Percentiles rank a stretch among this genome's conserved stretches.
Evolutionary conservation across 495 filamentous ascomycete genomes (phyloP).

Genomic region (Penicillium odoratum): DNA sequence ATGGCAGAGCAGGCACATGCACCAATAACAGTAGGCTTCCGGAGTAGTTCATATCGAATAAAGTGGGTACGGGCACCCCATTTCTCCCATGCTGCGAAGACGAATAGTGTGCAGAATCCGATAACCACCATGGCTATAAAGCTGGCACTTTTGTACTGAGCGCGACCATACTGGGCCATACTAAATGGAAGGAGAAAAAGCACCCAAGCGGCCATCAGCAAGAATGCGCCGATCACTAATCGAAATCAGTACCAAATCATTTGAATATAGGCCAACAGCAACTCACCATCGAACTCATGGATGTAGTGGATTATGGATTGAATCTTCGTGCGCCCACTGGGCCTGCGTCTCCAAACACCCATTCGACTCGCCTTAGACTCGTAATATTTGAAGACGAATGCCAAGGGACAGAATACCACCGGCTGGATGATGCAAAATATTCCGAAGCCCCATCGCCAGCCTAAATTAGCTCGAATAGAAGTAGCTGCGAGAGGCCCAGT

Average conservation of each 20-base stretch:
- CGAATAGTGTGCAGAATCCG: constrained; percentile 53
- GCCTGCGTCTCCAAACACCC: constrained; percentile 33
- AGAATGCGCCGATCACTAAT: constrained; percentile 54
- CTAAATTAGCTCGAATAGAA: constrained; percentile 46
- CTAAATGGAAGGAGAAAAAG: constrained; percentile 66
- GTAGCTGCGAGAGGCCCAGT: constrained; percentile 35
- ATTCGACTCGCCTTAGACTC: constrained; percentile 55
- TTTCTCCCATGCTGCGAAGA: constrained; percentile 61
- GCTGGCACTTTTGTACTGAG: constrained; percentile 50
- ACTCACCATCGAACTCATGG: constrained; percentile 61
- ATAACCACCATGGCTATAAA: constrained; percentile 60
- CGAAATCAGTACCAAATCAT: constrained; percentile 2
- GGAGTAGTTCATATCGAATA: constrained; percentile 60
- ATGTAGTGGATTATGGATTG: constrained; percentile 54
- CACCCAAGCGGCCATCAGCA: constrained; percentile 59
- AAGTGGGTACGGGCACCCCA: constrained; percentile 58
- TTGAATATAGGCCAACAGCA: neutral
- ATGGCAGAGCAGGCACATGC: constrained; percentile 55
- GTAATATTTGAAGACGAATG: constrained; percentile 52
- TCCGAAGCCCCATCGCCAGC: constrained; percentile 66
- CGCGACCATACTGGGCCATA: constrained; percentile 46
- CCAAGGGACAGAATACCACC: constrained; percentile 51
- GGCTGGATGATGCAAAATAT: constrained; percentile 60
- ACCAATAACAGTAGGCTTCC: constrained; percentile 63
- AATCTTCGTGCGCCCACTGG: constrained; percentile 44